phyloP scores from a whole-genome alignment of 768 basidiomycete species.

The Leccinellum luteum region DNA sequence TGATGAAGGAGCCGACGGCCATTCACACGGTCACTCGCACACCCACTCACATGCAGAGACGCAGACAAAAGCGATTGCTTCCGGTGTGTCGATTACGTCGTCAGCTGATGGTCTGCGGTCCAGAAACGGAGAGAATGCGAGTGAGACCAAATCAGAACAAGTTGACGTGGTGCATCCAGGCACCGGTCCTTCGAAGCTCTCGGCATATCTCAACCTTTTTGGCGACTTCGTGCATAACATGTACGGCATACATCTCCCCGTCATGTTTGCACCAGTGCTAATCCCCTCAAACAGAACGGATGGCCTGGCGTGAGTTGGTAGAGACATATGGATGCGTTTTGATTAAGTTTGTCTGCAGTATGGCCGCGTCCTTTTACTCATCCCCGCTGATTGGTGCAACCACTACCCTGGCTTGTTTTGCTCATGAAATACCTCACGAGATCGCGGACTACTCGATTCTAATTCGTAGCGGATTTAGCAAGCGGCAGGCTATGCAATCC shows the following conservation, averaged over 20 bases:
- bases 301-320: slow-evolving; percentile 73
- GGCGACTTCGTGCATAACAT: slow-evolving; percentile 96
- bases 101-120: slow-evolving; percentile 49
- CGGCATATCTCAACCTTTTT: slow-evolving; percentile 90
- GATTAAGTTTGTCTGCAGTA: slow-evolving; percentile 41
- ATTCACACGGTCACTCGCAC: slow-evolving; percentile 55
- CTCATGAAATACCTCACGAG: slow-evolving; percentile 94
- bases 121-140: slow-evolving; percentile 35
- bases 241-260: slow-evolving; percentile 36
- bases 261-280: slow-evolving; percentile 18
- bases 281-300: slow-evolving; percentile 61
- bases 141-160: slow-evolving; percentile 21
- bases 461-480: slow-evolving; percentile 86
- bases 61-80: slow-evolving; percentile 35
- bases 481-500: slow-evolving; percentile 88
- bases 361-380: slow-evolving; percentile 98
- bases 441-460: slow-evolving; percentile 97
- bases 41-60: slow-evolving; percentile 48
- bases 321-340: slow-evolving; percentile 3
- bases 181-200: slow-evolving; percentile 72
- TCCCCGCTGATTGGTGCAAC: slow-evolving; percentile 91
- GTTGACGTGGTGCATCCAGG: slow-evolving; percentile 23
- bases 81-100: slow-evolving; percentile 44
- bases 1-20: slow-evolving; percentile 47
- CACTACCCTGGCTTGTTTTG: slow-evolving; percentile 92